phyloP scores from a whole-genome alignment of 352 stramenopile species.

The Plasmopara muralis region DNA sequence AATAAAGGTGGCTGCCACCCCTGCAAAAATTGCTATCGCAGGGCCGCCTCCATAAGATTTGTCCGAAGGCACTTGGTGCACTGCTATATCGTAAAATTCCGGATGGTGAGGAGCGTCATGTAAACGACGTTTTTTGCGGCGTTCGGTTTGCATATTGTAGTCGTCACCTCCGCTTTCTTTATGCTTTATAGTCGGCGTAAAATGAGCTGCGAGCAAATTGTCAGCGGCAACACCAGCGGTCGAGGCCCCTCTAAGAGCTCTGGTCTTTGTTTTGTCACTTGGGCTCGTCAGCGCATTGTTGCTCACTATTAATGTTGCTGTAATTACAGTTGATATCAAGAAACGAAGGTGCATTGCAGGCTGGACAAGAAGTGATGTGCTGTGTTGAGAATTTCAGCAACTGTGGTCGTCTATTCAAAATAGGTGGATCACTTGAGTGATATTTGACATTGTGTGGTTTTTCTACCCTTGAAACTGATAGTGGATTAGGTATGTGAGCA shows the following conservation, averaged over 20 bases:
- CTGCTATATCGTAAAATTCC: not conserved
- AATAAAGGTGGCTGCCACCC: not conserved
- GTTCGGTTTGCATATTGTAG: not conserved
- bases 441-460: too few species aligned
- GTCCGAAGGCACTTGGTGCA: not conserved
- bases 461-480: too few species aligned
- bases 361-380: too few species aligned
- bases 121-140: not conserved
- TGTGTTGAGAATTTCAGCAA: too few species aligned
- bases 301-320: not conserved
- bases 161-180: not conserved
- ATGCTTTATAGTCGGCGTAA: not conserved
- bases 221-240: not conserved
- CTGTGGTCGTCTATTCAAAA: too few species aligned
- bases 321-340: not conserved
- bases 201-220: not conserved
- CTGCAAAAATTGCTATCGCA: not conserved
- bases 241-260: not conserved
- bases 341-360: not conserved
- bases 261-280: not conserved
- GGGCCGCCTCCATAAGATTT: not conserved
- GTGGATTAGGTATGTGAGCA: too few species aligned
- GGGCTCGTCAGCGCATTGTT: not conserved
- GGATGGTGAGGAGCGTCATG: not conserved
- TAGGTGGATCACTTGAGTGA: too few species aligned